Conservation (phyloP, 1,284 basidiomycete genomes). For the Sporisorium scitamineum region DNA sequence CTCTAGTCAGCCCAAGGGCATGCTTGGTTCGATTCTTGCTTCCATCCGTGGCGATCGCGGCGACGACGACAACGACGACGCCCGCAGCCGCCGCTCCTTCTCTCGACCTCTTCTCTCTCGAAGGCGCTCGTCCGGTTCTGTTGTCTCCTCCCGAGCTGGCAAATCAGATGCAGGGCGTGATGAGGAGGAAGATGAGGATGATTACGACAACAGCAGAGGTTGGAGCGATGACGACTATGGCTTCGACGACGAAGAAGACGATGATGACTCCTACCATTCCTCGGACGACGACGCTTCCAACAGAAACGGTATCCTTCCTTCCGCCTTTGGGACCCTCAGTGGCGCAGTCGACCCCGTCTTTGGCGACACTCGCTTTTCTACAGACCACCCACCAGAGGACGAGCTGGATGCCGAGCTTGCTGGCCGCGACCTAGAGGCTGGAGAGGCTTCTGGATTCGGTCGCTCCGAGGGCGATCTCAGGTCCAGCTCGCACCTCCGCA, state of each 20-base stretch:
- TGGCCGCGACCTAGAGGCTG: conserved; percentile 36
- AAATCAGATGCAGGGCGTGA: conserved; percentile 38
- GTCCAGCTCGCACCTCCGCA: conserved; percentile 12
- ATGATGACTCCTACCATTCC: conserved; percentile 42
- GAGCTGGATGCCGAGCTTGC: conserved; percentile 61
- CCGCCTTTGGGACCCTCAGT: conserved; percentile 62
- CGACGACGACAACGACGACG: conserved; percentile 54
- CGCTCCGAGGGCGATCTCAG: conserved; percentile 36
- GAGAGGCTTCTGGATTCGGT: conserved; percentile 44
- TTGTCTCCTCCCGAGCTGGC: conserved; percentile 38
- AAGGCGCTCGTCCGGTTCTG: conserved; percentile 44
- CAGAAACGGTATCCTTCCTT: conserved; percentile 60
- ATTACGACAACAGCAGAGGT: conserved; percentile 28
- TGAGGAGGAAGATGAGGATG: conserved; percentile 46
- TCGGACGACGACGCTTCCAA: conserved; percentile 55
- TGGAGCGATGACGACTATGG: conserved; percentile 59
- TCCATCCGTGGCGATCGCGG: conserved; percentile 55
- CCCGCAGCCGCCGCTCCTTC: conserved; percentile 46
- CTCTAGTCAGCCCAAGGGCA: conserved; percentile 47
- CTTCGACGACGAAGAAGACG: conserved; percentile 51
- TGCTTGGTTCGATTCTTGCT: conserved; percentile 65
- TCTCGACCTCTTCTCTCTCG: conserved; percentile 52
- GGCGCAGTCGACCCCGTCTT: conserved; percentile 65
- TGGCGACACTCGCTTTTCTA: conserved; percentile 58
- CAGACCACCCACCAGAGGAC: conserved; percentile 59